These are phyloP conservation scores for Diaporthe citriasiana DNA, from an alignment of 2,329 filamentous ascomycete genomes.

Conservation along the genomic window DNA sequence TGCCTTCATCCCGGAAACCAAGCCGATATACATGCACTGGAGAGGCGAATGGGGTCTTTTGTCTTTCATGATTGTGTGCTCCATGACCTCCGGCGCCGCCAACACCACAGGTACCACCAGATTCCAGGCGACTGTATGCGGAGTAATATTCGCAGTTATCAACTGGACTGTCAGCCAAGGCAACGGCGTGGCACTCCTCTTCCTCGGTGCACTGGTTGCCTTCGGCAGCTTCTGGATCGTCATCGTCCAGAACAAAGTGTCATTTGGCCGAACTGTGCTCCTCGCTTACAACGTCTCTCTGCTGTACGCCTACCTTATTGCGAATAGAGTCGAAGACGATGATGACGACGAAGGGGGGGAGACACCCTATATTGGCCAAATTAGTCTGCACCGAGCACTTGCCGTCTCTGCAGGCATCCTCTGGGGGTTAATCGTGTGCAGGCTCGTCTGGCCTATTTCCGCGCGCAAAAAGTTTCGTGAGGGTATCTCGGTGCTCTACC, in stretches of 20 bases:
- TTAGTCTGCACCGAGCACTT: conserved; percentile 87
- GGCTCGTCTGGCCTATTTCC: conserved; percentile 93
- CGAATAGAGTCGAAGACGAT: conserved; percentile 82
- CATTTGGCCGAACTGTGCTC: conserved; percentile 92
- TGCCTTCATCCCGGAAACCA: conserved; percentile 83
- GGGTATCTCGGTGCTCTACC: conserved; percentile 89
- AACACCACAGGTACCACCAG: conserved; percentile 93
- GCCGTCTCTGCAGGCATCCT: conserved; percentile 89
- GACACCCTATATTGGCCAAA: conserved; percentile 87
- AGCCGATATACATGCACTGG: conserved; percentile 88
- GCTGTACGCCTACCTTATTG: conserved; percentile 92
- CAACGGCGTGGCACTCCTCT: conserved; percentile 80
- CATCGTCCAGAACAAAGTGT: conserved; percentile 84
- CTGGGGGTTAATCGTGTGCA: conserved; percentile 92
- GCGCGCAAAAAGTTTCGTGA: conserved; percentile 90
- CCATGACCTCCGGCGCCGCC: conserved; percentile 96
- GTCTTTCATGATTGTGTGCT: conserved; percentile 98
- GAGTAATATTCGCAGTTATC: conserved; percentile 80
- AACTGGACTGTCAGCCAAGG: conserved; percentile 84
- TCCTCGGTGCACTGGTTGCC: conserved; percentile 86
- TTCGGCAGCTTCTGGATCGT: conserved; percentile 92
- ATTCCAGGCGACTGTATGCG: conserved; percentile 88
- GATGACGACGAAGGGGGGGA: conserved; percentile 91
- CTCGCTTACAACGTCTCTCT: conserved; percentile 97
- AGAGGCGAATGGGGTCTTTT: conserved; percentile 96